Conservation (phyloP, 495 filamentous ascomycete species). For the Penicillium silybi region DNA sequence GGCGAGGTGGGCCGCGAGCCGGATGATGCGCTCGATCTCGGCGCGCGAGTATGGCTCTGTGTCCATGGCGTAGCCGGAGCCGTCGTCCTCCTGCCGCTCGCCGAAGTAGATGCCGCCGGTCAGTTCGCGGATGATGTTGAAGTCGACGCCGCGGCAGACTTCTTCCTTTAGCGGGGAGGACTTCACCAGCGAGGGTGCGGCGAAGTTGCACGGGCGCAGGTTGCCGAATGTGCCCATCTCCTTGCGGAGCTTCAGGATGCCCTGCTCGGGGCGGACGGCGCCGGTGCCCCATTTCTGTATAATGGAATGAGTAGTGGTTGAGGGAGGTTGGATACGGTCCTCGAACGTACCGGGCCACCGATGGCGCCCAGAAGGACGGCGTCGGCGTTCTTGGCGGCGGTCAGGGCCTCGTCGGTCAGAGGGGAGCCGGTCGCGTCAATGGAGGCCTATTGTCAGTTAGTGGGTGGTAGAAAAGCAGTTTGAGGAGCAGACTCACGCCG, state of each 20-base stretch:
- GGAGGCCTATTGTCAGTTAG: slow-evolving; percentile 51
- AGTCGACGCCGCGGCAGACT: slow-evolving; percentile 83
- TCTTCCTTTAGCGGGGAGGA: slow-evolving; percentile 84
- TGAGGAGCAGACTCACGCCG: slow-evolving; percentile 89
- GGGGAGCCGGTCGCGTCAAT: slow-evolving; percentile 78
- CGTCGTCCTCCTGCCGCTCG: slow-evolving; percentile 78
- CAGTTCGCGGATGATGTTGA: slow-evolving; percentile 91
- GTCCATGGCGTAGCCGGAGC: slow-evolving; percentile 74
- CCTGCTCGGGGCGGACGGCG: slow-evolving; percentile 87
- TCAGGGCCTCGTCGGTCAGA: slow-evolving; percentile 79
- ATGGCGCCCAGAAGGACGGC: slow-evolving; percentile 93
- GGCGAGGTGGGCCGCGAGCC: slow-evolving; percentile 80
- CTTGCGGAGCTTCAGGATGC: slow-evolving; percentile 88
- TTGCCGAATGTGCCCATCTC: slow-evolving; percentile 94
- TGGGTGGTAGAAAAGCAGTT: too few relatives aligned
- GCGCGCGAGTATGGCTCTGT: slow-evolving; percentile 82
- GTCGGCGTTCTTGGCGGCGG: slow-evolving; percentile 83
- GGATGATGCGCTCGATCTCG: slow-evolving; percentile 87
- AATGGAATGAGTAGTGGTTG: background rate
- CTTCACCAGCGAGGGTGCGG: slow-evolving; percentile 81
- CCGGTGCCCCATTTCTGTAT: slow-evolving; percentile 88
- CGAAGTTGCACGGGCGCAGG: slow-evolving; percentile 96
- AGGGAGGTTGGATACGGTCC: slow-evolving; percentile 2
- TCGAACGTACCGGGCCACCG: slow-evolving; percentile 72
- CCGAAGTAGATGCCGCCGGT: slow-evolving; percentile 98